phyloP scores from a whole-genome alignment of 2,329 filamentous ascomycete genomes.

The Colletotrichum sansevieriae region DNA sequence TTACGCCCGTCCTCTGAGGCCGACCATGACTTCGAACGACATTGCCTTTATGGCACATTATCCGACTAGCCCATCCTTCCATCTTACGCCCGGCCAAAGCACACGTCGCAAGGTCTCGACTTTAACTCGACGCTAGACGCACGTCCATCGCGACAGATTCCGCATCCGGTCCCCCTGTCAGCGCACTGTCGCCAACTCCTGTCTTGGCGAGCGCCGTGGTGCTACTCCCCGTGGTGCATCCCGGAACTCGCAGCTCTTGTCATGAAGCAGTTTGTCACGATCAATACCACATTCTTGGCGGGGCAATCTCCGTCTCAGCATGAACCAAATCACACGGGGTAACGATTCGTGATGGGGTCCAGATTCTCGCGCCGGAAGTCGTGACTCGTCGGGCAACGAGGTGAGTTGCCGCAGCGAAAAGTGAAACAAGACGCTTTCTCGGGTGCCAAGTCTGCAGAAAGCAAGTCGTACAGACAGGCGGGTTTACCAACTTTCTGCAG shows the following conservation, averaged over 20 bases:
- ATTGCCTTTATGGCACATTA: neutral
- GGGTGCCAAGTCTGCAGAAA: slow-evolving; percentile 21
- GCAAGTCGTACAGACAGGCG: neutral
- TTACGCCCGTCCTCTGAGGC: neutral
- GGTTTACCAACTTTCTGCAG: too few relatives aligned
- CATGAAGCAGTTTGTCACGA: slow-evolving; percentile 19
- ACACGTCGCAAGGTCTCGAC: slow-evolving; percentile 5
- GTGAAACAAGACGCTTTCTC: slow-evolving; percentile 4
- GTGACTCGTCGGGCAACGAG: neutral
- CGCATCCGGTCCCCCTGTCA: slow-evolving; percentile 18
- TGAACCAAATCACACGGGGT: neutral
- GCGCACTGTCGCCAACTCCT: slow-evolving; percentile 3
- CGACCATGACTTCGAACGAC: neutral
- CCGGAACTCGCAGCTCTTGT: neutral
- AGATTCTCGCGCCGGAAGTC: neutral
- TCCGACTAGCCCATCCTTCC: neutral
- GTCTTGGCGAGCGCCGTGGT: slow-evolving; percentile 16
- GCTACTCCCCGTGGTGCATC: neutral
- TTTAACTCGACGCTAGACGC: slow-evolving; percentile 23
- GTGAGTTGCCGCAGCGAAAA: neutral
- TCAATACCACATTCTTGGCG: slow-evolving; percentile 3
- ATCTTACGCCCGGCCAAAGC: neutral
- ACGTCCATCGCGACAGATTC: slow-evolving; percentile 35
- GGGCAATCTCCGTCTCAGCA: neutral
- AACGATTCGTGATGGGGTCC: neutral